Base-by-base conservation (phyloP, 2,329 filamentous ascomycete species). In the Boeremia exigua region DNA sequence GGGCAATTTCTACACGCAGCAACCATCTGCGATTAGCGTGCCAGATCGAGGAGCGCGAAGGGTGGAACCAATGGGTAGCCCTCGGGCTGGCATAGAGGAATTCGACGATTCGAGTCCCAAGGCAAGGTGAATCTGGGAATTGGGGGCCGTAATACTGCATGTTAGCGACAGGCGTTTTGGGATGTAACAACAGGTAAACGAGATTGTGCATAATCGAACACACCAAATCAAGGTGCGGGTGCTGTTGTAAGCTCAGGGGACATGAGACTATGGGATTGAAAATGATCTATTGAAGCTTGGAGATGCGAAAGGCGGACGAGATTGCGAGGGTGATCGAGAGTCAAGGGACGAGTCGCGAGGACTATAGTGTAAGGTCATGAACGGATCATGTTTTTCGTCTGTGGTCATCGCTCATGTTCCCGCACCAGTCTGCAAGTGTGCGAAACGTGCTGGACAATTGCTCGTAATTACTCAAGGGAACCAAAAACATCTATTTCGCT, bases 1-100 rank as follows among this genome's bases (percentile, higher is more conserved):
- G n/a, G 69, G 62, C 11, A 65, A 62, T 8, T 60, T 73, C 32
- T 73, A 68, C 45, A 69, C 69, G 60, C 68, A 71, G 62, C 69
- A 56, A 44, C 59, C 64, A 14, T 42, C 56, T 19, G 53, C 58
- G 30, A 49, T 43, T 28, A 54, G 43, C 3, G 48, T 42, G 11
- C 42, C 36, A 37, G 59, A 47, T 15, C 49, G 63, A 19, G 57
- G 63, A 8, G 40, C 54, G 17, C 45, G 62, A 48, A 64, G 57
- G 49, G 9, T 46, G 53, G 62, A 48, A 51, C 39, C 39, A 8
- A 47, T 55, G 49, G 38, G 32, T 6, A 46, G 28, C 39, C 29
- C 39, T 34, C 54, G 39, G 48, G 27, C 12, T 36, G 49, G 42
- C 27, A 45, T 54, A 44, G 46, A 43, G 17, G 29, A 27, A 4